These are phyloP conservation scores for Arbutus unedo DNA, from an alignment of 148 eudicot genomes.

Conservation along the genomic window DNA sequence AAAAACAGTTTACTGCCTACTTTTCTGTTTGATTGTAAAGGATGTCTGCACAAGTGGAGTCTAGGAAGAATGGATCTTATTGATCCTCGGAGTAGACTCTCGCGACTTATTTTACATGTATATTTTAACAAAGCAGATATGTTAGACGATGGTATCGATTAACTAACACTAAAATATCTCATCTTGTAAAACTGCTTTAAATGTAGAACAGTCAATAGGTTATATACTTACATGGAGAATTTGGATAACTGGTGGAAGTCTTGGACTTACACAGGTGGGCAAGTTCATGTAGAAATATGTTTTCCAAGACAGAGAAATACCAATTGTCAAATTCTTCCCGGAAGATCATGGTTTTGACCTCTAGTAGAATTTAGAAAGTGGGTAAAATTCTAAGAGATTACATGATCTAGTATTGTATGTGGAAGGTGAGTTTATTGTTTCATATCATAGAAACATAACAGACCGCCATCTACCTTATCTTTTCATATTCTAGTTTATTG, in stretches of 20 bases:
- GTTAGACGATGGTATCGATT: background rate
- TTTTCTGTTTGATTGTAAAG: background rate
- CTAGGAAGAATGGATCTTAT: background rate
- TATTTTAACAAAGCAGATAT: background rate
- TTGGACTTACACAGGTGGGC: background rate
- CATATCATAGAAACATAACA: background rate
- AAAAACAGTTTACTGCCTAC: background rate
- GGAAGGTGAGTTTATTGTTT: background rate
- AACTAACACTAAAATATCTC: background rate
- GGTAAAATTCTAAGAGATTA: background rate
- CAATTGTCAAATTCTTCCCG: background rate
- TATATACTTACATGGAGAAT: background rate
- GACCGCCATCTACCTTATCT: background rate
- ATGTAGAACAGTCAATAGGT: background rate
- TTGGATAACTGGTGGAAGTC: conserved; percentile 3
- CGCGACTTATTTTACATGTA: background rate
- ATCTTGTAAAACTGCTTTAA: background rate
- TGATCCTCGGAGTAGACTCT: background rate
- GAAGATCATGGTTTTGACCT: background rate
- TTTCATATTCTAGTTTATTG: background rate
- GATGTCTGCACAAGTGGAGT: background rate
- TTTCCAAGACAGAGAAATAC: background rate
- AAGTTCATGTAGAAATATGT: background rate
- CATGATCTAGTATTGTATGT: background rate
- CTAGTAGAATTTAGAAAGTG: background rate